These are phyloP conservation scores for Verticillium longisporum DNA, from an alignment of 2,329 filamentous ascomycete genomes.

Conservation along the genomic window DNA sequence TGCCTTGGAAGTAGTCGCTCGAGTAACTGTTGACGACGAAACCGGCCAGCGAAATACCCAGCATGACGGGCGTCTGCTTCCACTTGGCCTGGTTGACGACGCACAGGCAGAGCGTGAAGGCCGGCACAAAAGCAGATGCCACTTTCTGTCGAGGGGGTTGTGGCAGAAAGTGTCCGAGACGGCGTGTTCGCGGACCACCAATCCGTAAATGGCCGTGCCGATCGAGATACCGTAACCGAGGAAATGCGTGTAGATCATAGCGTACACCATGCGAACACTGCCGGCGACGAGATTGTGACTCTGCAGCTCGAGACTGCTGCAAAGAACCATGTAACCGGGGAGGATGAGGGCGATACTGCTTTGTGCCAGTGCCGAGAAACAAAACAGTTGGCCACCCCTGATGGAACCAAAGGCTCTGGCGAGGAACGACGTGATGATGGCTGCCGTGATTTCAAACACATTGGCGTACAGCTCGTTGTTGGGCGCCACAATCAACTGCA, in stretches of 20 bases:
- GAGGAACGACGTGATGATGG: conserved; percentile 61
- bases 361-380: conserved; percentile 65
- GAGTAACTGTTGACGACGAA: conserved; percentile 73
- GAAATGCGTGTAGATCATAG: conserved; percentile 62
- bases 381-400: conserved; percentile 50
- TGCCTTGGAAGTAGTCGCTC: conserved; percentile 57
- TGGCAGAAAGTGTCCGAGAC: conserved; percentile 30
- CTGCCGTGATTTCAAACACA: conserved; percentile 45
- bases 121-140: conserved; percentile 49
- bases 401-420: conserved; percentile 66
- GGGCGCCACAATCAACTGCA: conserved; percentile 70
- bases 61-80: conserved; percentile 71
- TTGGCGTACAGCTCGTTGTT: conserved; percentile 63
- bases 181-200: conserved; percentile 42
- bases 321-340: conserved; percentile 50
- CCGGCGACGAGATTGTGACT: conserved; percentile 59
- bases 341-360: conserved; percentile 71
- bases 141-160: conserved; percentile 39
- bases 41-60: conserved; percentile 64
- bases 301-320: conserved; percentile 54
- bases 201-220: conserved; percentile 51
- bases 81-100: conserved; percentile 78
- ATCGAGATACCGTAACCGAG: conserved; percentile 61
- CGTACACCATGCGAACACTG: conserved; percentile 62
- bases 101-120: conserved; percentile 63